These are phyloP conservation scores for Blastobotrys petasosporus DNA, from an alignment of 1,139 yeast species.

Conservation along the genomic window DNA sequence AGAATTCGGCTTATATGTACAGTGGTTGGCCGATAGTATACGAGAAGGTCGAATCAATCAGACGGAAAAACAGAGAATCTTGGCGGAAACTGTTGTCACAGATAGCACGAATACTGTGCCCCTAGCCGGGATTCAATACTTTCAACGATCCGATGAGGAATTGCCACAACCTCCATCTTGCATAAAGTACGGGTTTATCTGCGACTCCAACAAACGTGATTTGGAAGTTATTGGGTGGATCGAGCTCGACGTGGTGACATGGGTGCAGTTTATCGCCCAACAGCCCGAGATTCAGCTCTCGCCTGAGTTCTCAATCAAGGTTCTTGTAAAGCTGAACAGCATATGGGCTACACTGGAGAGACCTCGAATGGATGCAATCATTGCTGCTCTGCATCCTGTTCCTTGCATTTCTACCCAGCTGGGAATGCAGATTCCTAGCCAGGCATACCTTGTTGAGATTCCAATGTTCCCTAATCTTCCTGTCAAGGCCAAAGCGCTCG, in stretches of 20 bases:
- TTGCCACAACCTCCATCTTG: constrained; percentile 33
- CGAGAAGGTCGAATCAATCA: constrained; percentile 13
- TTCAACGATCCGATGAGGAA: constrained; percentile 25
- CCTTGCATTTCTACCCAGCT: constrained; percentile 37
- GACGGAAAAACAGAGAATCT: constrained; percentile 11
- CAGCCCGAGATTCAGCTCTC: constrained; percentile 23
- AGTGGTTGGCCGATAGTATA: constrained; percentile 20
- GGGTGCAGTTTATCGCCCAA: constrained; percentile 27
- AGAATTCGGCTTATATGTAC: constrained; percentile 20
- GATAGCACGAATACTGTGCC: constrained; percentile 18
- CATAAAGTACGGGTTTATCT: constrained; percentile 26
- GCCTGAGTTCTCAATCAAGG: constrained; percentile 27
- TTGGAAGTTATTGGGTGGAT: constrained; percentile 28
- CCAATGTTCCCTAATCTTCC: constrained; percentile 38
- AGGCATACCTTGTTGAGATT: constrained; percentile 33
- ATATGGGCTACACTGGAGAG: constrained; percentile 26
- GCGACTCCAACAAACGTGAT: constrained; percentile 15
- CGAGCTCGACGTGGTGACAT: constrained; percentile 25
- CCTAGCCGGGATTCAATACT: constrained; percentile 24
- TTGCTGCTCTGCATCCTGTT: constrained; percentile 19
- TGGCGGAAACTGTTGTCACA: constrained; percentile 18
- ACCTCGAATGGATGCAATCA: constrained; percentile 15
- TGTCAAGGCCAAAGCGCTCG: constrained; percentile 26
- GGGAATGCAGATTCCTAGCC: constrained; percentile 35
- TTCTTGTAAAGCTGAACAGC: constrained; percentile 25